phyloP scores from a whole-genome alignment of 2,329 filamentous ascomycete genomes.

The Albophoma yamanashiensis region DNA sequence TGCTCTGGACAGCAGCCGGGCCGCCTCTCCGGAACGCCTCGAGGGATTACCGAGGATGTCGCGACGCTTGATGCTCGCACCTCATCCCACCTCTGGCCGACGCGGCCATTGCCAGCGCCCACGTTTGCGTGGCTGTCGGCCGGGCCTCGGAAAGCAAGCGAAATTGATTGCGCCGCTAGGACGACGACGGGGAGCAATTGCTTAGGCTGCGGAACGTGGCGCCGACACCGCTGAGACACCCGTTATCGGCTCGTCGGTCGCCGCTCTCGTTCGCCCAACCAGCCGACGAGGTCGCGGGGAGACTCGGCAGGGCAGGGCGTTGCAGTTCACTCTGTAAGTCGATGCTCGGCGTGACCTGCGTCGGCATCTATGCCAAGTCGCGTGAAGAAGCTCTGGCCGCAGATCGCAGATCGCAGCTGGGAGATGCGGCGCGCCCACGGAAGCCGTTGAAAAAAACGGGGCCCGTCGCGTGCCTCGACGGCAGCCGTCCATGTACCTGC shows the following conservation, averaged over 20 bases:
- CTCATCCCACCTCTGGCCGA: not conserved
- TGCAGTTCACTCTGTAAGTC: too few relatives aligned
- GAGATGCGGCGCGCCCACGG: too few relatives aligned
- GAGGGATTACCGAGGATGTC: not conserved
- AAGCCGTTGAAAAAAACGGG: not conserved
- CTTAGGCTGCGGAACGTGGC: not conserved
- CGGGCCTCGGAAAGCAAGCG: not conserved
- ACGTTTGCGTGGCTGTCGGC: not conserved
- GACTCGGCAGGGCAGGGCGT: too few relatives aligned
- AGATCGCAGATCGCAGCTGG: not conserved
- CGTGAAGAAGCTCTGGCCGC: not conserved
- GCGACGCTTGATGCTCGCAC: not conserved
- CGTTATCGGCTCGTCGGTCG: not conserved
- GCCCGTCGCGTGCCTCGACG: not conserved
- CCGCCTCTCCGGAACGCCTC: too few relatives aligned
- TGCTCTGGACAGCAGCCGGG: not conserved
- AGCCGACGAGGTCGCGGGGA: too few relatives aligned
- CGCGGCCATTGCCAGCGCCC: not conserved
- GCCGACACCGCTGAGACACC: not conserved
- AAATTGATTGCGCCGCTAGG: not conserved
- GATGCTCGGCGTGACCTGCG: too few relatives aligned
- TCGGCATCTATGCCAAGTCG: too few relatives aligned
- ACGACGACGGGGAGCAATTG: not conserved
- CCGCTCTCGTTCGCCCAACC: not conserved
- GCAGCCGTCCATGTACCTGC: not conserved